phyloP scores from a whole-genome alignment of 2,329 filamentous ascomycete species.

The Penicillium sp. region DNA sequence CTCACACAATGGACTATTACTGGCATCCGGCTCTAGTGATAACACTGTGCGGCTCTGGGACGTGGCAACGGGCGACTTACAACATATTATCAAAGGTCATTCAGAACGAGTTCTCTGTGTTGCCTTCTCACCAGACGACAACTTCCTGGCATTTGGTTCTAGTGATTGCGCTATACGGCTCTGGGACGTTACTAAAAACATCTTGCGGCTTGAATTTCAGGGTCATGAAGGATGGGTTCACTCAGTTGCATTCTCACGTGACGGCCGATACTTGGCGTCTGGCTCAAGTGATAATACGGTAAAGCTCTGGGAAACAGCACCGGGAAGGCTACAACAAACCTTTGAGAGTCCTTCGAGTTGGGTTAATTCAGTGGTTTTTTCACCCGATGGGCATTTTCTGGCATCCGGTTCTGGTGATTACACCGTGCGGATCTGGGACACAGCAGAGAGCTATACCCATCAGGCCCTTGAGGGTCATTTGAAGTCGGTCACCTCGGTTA shows the following conservation, averaged over 20 bases:
- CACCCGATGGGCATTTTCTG: neutral
- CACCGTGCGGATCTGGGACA: neutral
- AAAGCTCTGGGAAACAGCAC: neutral
- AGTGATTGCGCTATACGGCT: neutral
- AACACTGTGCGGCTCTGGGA: neutral
- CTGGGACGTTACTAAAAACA: neutral
- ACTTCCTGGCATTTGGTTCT: neutral
- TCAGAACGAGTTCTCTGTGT: neutral
- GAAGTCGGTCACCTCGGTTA: neutral
- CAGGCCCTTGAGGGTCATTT: neutral
- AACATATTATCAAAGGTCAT: neutral
- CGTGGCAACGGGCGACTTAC: neutral
- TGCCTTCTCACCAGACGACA: neutral
- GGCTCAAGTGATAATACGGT: neutral
- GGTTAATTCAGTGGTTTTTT: neutral
- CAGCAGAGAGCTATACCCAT: no score
- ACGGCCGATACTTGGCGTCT: neutral
- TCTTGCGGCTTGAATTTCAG: neutral
- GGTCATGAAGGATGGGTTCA: neutral
- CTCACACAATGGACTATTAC: neutral
- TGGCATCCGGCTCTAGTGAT: neutral
- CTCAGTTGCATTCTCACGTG: neutral
- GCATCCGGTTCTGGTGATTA: neutral
- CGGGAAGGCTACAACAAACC: neutral
- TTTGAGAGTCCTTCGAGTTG: neutral